These are phyloP conservation scores for Tetrapisispora fleetii DNA, from an alignment of 805 yeast genomes.

Conservation along the genomic window DNA sequence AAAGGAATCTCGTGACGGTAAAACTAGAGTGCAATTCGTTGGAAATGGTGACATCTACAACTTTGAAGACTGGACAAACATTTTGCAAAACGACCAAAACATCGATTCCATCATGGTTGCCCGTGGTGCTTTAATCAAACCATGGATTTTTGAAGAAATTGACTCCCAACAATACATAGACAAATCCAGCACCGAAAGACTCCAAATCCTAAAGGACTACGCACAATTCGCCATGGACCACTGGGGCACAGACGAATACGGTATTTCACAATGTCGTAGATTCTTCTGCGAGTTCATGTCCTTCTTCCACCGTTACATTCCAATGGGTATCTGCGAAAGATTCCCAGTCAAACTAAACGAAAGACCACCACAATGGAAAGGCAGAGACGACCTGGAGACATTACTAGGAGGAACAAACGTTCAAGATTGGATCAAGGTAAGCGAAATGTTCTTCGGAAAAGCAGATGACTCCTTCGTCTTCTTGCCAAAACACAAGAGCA, in stretches of 20 bases:
- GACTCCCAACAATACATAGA: constrained; percentile 84
- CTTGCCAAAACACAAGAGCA: constrained; percentile 92
- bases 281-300: constrained; percentile 90
- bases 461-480: constrained; percentile 66
- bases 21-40: constrained; percentile 64
- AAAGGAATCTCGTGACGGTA: constrained; percentile 40
- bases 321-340: constrained; percentile 83
- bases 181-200: constrained; percentile 81
- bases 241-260: constrained; percentile 97
- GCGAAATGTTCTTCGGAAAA: constrained; percentile 92
- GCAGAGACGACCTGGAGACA: constrained; percentile 88
- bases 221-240: constrained; percentile 81
- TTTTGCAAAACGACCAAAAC: constrained; percentile 45
- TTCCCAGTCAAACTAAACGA: constrained; percentile 85
- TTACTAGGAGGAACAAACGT: constrained; percentile 76
- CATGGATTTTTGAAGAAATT: constrained; percentile 97
- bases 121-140: constrained; percentile 93
- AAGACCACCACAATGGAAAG: constrained; percentile 89
- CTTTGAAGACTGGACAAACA: constrained; percentile 79
- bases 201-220: constrained; percentile 60
- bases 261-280: constrained; percentile 78
- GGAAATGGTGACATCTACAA: constrained; percentile 94
- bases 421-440: constrained; percentile 90
- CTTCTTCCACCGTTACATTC: constrained; percentile 89
- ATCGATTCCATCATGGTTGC: constrained; percentile 96